Evolutionary conservation across 2,329 filamentous ascomycete genomes (phyloP).

Genomic region (Orbilia javanica): DNA sequence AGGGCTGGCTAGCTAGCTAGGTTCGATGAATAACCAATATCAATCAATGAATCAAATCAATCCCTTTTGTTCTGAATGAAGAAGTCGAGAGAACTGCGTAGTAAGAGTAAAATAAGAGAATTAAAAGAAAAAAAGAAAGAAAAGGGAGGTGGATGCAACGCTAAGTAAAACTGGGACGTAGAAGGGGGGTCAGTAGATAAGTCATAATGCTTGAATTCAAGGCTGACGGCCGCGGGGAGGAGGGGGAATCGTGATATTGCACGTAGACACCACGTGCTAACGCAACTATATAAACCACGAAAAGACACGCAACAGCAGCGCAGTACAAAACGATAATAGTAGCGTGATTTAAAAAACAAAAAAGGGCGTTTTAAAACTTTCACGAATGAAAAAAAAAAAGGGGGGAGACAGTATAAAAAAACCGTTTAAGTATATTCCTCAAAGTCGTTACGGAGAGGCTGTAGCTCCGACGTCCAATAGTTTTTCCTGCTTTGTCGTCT

Average conservation of each 20-base stretch:
- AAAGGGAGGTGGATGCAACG: constrained; percentile 34
- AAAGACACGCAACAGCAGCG: neutral
- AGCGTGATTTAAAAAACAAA: neutral
- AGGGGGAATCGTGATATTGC: constrained; percentile 8
- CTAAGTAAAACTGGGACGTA: constrained; percentile 52
- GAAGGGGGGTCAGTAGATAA: neutral
- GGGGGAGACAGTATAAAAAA: too few species aligned
- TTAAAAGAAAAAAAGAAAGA: neutral
- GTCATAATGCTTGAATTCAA: too few species aligned
- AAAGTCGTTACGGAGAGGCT: neutral
- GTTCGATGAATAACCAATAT: neutral
- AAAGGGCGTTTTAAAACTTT: too few species aligned
- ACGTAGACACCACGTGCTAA: constrained; percentile 1
- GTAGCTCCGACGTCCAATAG: neutral
- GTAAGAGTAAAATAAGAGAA: neutral
- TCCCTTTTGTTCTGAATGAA: neutral
- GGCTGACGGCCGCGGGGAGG: neutral
- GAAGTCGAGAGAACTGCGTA: neutral
- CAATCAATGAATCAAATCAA: neutral
- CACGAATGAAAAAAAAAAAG: neutral
- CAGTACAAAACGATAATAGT: neutral
- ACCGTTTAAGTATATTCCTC: neutral
- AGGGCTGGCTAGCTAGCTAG: neutral
- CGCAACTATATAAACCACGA: neutral
- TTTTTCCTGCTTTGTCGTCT: neutral